Conservation (phyloP, 805 yeast species). For the Blastobotrys chiropterorum region DNA sequence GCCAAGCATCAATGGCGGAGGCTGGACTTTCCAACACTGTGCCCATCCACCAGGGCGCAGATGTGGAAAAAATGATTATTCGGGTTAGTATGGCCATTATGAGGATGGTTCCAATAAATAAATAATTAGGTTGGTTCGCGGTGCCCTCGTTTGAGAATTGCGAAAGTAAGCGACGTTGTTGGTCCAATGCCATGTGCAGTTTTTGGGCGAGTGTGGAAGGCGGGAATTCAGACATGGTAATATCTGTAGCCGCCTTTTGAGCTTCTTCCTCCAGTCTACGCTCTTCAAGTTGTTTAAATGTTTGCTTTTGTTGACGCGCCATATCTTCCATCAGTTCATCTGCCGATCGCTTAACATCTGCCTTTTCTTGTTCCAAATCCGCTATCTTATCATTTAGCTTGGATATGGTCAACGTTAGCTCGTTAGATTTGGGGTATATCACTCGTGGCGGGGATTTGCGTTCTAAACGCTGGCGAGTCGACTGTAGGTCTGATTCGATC, state of each 20-base stretch:
- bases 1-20: not conserved
- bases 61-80: not conserved
- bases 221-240: not conserved
- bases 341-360: not conserved
- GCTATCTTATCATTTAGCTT: not conserved
- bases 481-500: not conserved
- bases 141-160: not conserved
- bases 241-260: not conserved
- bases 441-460: not conserved
- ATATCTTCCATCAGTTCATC: not conserved
- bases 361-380: not conserved
- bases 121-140: not conserved
- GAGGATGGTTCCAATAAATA: not conserved
- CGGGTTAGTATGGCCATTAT: not conserved
- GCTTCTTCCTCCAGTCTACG: not conserved
- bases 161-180: conserved; percentile 1
- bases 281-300: not conserved
- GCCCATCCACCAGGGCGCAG: not conserved
- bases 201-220: not conserved
- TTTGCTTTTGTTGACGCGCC: not conserved
- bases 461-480: not conserved
- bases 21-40: not conserved
- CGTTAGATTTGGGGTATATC: not conserved
- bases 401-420: not conserved
- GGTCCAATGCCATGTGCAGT: not conserved